Conservation (phyloP, 495 filamentous ascomycete genomes). For the Aspergillus diversus region DNA sequence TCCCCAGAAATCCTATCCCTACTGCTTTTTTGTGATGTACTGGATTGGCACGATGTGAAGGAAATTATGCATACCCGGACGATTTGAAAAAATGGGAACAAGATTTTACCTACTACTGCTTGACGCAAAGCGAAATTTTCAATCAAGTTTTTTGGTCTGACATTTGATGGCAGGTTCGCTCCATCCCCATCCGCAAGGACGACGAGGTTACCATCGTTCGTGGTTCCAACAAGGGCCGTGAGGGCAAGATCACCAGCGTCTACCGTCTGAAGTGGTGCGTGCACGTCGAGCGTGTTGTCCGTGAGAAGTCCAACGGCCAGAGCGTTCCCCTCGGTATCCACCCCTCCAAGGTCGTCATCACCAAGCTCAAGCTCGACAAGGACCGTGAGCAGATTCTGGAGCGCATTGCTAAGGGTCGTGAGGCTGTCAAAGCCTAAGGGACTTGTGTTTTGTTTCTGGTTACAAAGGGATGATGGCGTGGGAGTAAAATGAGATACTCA, state of each 20-base stretch:
- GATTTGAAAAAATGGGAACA: too few relatives aligned
- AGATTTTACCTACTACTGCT: too few relatives aligned
- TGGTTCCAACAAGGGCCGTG: conserved; percentile 89
- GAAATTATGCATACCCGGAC: too few relatives aligned
- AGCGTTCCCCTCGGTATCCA: conserved; percentile 85
- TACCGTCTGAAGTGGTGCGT: conserved; percentile 98
- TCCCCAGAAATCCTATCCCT: not conserved
- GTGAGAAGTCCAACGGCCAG: conserved; percentile 94
- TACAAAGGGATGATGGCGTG: conserved; percentile 42
- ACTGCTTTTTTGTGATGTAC: too few relatives aligned
- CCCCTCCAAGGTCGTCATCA: conserved; percentile 93
- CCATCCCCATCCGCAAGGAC: conserved; percentile 97
- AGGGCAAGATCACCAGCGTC: conserved; percentile 84
- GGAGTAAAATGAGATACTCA: conserved; percentile 41
- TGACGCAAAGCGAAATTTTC: not conserved
- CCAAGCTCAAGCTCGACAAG: conserved; percentile 97
- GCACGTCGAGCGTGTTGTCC: conserved; percentile 87
- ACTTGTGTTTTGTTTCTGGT: conserved; percentile 41
- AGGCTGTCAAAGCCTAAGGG: conserved; percentile 48
- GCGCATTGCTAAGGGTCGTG: conserved; percentile 76
- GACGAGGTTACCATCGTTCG: conserved; percentile 91
- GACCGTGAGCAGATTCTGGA: conserved; percentile 94
- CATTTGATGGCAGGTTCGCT: conserved; percentile 69
- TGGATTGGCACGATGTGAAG: too few relatives aligned
- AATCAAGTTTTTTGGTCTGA: conserved; percentile 34